Percentiles rank a stretch among this genome's conserved stretches.
Conservation (phyloP, 768 basidiomycete genomes). For the Boletellus ananiceps region DNA sequence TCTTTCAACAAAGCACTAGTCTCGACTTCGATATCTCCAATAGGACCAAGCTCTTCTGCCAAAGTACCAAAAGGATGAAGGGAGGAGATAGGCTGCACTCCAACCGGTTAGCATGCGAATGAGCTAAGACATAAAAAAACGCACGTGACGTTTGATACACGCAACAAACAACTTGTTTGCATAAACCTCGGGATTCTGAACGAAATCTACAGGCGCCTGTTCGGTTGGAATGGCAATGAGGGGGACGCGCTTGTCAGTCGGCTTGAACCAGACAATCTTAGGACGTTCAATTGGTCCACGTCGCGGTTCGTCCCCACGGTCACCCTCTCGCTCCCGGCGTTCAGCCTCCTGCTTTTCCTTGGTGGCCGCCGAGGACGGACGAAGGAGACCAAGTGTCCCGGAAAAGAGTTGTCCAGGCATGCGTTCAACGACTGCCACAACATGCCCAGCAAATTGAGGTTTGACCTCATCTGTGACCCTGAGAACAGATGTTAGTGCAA, state of each 20-base stretch:
- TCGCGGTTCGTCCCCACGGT: conserved; percentile 78
- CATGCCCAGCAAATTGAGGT: conserved; percentile 97
- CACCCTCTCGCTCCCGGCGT: conserved; percentile 93
- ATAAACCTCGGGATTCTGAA: conserved; percentile 90
- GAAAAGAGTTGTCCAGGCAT: conserved; percentile 99
- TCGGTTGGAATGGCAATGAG: conserved; percentile 98
- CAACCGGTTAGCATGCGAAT: conserved; percentile 15
- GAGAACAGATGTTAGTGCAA: conserved; percentile 13
- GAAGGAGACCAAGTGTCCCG: conserved; percentile 89
- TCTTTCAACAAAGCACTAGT: conserved; percentile 96
- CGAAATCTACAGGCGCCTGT: conserved; percentile 94
- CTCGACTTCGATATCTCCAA: conserved; percentile 98
- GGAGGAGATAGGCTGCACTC: conserved; percentile 78
- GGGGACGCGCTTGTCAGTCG: conserved; percentile 97
- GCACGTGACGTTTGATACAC: conserved; percentile 95
- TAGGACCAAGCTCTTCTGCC: conserved; percentile 95
- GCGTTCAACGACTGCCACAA: conserved; percentile 98
- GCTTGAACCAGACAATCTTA: conserved; percentile 99
- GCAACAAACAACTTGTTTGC: conserved; percentile 91
- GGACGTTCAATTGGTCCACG: conserved; percentile 81
- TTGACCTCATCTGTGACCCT: conserved; percentile 97
- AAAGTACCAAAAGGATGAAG: conserved; percentile 98
- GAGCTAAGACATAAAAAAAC: conserved; percentile 29
- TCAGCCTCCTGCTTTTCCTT: conserved; percentile 99
- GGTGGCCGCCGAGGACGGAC: conserved; percentile 94